Evolutionary conservation across 2,329 filamentous ascomycete species (phyloP), one percentile per base, ranked within the genome.

Genomic region (Xylaria polymorpha): DNA sequence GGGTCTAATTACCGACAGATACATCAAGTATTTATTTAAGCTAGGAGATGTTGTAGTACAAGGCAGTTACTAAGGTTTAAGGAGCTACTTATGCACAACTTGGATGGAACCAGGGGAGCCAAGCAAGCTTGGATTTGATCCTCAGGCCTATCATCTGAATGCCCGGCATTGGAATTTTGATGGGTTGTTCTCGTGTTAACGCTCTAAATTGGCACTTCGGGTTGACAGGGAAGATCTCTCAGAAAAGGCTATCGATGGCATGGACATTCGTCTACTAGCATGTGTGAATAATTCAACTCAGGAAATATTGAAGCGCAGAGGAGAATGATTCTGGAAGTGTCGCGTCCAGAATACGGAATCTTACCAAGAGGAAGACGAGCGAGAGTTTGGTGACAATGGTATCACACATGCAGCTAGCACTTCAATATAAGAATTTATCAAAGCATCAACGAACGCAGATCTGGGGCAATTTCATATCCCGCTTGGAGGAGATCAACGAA

Each of bases 401-500:
- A 7, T 55, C 51, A 3, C 51, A 29, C 29, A 55, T 55, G 0
- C 51, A 55, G 10, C 18, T 55, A 18, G 29, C 51, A 4, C 51
- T 55, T 37, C 32, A 55, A 20, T 61, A 59, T 35, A 37, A 37
- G 35, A 37, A 12, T 44, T n/a, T 67, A 37, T 37, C 35, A 6
- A 20, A 55, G 25, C 4, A 25, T 15, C 65, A 64, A 59, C 51
- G 65, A 14, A 39, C 57, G 8, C 51, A 59, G 18, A 67, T 67
- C 9, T 67, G 65, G 59, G 35, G 50, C 20, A 64, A 64, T 37
- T 67, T 67, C 22, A 22, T 67, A 4, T 10, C 15, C 4, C 65
- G 60, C 18, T 50, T 67, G 8, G 60, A 64, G 15, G 58, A 20
- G 2, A 37, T 37, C 35, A 46, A 39, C 60, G 6, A 56, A 55